Evolutionary conservation across 768 basidiomycete species (phyloP).

Genomic region (Psilocybe azurescens): DNA sequence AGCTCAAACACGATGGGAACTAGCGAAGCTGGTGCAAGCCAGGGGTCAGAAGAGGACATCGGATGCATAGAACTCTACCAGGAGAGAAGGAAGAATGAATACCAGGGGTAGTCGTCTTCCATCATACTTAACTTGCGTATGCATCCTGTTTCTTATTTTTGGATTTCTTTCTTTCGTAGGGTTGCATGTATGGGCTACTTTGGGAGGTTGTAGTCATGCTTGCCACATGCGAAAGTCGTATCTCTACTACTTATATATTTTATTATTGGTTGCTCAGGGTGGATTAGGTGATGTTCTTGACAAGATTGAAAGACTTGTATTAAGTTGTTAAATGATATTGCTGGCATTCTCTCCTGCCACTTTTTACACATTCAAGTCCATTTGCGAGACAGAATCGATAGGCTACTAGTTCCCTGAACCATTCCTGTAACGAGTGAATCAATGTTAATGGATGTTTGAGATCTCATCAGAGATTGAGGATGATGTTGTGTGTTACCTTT

Average conservation of each 20-base stretch:
- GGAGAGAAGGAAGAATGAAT: conserved; percentile 23
- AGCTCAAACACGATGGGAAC: conserved; percentile 29
- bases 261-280: not conserved
- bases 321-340: too few relatives aligned
- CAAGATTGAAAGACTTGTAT: too few relatives aligned
- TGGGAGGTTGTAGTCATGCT: not conserved
- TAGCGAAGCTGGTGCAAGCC: conserved; percentile 31
- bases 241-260: not conserved
- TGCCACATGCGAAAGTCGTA: not conserved
- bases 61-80: conserved; percentile 53
- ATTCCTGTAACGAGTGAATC: too few relatives aligned
- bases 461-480: too few relatives aligned
- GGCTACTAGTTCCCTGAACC: too few relatives aligned
- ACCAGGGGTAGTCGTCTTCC: conserved; percentile 3
- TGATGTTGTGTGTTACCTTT: too few relatives aligned
- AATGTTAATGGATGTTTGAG: too few relatives aligned
- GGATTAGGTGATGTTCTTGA: too few relatives aligned
- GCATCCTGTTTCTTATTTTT: not conserved
- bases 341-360: not conserved
- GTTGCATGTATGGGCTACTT: not conserved
- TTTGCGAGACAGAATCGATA: not conserved
- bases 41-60: conserved; percentile 59
- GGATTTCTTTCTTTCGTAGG: not conserved
- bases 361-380: not conserved
- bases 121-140: not conserved